These are phyloP conservation scores for Fusarium subtropicale DNA, from an alignment of 2,329 filamentous ascomycete genomes.

Conservation along the genomic window DNA sequence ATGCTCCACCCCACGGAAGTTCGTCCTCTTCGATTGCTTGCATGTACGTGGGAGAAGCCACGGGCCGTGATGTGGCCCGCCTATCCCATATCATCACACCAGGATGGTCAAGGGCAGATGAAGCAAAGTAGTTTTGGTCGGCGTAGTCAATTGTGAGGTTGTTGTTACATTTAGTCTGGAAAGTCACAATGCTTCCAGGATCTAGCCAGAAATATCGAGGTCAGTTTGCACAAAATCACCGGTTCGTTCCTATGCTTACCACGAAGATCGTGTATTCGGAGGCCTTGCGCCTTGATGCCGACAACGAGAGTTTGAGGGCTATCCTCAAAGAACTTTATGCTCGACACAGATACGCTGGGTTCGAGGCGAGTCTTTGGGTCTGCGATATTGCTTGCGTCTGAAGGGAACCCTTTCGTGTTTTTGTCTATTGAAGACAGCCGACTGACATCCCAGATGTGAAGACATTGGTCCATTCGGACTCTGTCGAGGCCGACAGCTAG, in stretches of 20 bases:
- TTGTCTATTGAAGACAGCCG: slow-evolving; percentile 65
- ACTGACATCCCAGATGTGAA: slow-evolving; percentile 85
- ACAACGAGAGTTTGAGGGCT: slow-evolving; percentile 80
- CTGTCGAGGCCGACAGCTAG: slow-evolving; percentile 84
- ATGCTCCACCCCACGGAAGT: slow-evolving; percentile 70
- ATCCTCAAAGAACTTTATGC: slow-evolving; percentile 83
- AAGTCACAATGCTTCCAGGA: slow-evolving; percentile 65
- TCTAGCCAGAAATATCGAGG: slow-evolving; percentile 48
- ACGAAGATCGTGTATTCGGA: slow-evolving; percentile 82
- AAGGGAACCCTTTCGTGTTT: slow-evolving; percentile 62
- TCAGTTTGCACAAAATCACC: background rate
- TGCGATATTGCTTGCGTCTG: slow-evolving; percentile 61
- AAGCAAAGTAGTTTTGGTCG: slow-evolving; percentile 87
- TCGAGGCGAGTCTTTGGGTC: slow-evolving; percentile 71
- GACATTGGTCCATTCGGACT: slow-evolving; percentile 82
- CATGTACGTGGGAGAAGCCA: slow-evolving; percentile 66
- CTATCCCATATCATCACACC: slow-evolving; percentile 83
- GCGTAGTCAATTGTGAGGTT: slow-evolving; percentile 82
- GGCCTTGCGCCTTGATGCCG: slow-evolving; percentile 79
- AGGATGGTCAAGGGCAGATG: slow-evolving; percentile 79
- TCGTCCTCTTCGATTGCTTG: slow-evolving; percentile 71
- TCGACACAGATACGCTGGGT: slow-evolving; percentile 79
- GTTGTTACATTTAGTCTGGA: slow-evolving; percentile 75
- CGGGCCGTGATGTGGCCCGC: slow-evolving; percentile 66
- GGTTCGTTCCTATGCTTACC: slow-evolving; percentile 59